Conservation (phyloP, 202 grass and related monocot genomes). For the Setaria italica region DNA sequence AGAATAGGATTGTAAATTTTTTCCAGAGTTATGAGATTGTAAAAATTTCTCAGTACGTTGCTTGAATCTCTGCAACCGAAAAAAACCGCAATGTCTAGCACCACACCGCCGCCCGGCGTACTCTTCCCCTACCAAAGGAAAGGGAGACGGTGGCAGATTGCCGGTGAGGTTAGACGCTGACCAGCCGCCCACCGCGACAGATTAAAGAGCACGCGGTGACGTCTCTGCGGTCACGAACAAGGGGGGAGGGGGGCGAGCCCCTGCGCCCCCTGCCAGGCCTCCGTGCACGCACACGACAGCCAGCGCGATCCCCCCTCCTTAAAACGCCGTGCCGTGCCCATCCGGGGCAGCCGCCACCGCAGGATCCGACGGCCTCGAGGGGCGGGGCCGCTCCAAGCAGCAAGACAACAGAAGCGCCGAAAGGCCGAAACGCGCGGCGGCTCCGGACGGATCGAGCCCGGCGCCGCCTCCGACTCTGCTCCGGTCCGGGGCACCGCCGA, state of each 20-base stretch:
- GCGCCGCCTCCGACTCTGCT: not conserved
- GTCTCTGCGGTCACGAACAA: not conserved
- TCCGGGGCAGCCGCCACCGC: conserved; percentile 27
- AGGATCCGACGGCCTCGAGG: conserved; percentile 25
- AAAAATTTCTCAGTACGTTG: not conserved
- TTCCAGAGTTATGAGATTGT: too few species aligned
- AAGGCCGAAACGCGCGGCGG: not conserved
- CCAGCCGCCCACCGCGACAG: conserved; percentile 5
- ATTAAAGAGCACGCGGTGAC: not conserved
- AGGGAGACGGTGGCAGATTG: not conserved
- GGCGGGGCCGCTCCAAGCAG: not conserved
- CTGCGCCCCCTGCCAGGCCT: not conserved
- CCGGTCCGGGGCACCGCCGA: not conserved
- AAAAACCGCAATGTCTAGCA: not conserved
- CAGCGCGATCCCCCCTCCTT: not conserved
- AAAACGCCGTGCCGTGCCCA: not conserved
- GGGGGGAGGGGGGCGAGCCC: not conserved
- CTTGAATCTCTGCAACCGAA: not conserved
- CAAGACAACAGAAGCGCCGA: not conserved
- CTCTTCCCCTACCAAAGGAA: not conserved
- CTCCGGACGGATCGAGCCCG: not conserved
- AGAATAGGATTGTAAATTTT: too few species aligned
- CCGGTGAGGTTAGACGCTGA: conserved; percentile 21
- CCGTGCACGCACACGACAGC: conserved; percentile 44
- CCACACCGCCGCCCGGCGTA: not conserved